These are phyloP conservation scores for Talaromyces nanjingensis DNA, from an alignment of 495 filamentous ascomycete genomes.

Conservation along the genomic window DNA sequence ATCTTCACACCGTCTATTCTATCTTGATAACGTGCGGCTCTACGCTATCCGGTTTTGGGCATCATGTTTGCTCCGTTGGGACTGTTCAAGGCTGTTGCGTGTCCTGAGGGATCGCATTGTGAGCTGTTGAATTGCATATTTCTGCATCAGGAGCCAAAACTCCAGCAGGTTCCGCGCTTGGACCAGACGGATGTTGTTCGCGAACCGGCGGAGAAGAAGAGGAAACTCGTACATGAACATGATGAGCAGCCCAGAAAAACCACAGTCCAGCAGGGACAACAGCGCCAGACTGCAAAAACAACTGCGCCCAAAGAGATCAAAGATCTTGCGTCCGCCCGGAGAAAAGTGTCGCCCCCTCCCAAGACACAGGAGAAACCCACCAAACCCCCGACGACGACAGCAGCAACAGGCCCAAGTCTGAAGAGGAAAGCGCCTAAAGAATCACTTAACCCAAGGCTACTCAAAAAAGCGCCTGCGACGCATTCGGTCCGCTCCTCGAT, in stretches of 20 bases:
- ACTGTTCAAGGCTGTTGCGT: constrained; percentile 57
- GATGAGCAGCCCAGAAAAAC: background rate
- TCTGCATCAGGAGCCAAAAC: constrained; percentile 29
- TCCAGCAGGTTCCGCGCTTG: background rate
- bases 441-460: constrained; percentile 71
- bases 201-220: constrained; percentile 6
- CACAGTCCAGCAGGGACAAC: background rate
- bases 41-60: background rate
- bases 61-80: constrained; percentile 61
- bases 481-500: constrained; percentile 62
- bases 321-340: constrained; percentile 18
- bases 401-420: background rate
- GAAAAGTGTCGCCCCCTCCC: constrained; percentile 38
- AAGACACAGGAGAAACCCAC: constrained; percentile 14
- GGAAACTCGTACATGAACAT: background rate
- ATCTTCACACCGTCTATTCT: background rate
- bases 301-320: background rate
- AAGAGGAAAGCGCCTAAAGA: constrained; percentile 36
- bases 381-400: constrained; percentile 20
- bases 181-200: background rate
- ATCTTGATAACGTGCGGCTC: background rate
- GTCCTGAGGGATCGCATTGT: constrained; percentile 54
- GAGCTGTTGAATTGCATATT: constrained; percentile 54
- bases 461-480: constrained; percentile 61
- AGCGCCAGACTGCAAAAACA: background rate